These are phyloP conservation scores for Vigna angularis DNA, from an alignment of 306 rosid species.

Conservation along the genomic window DNA sequence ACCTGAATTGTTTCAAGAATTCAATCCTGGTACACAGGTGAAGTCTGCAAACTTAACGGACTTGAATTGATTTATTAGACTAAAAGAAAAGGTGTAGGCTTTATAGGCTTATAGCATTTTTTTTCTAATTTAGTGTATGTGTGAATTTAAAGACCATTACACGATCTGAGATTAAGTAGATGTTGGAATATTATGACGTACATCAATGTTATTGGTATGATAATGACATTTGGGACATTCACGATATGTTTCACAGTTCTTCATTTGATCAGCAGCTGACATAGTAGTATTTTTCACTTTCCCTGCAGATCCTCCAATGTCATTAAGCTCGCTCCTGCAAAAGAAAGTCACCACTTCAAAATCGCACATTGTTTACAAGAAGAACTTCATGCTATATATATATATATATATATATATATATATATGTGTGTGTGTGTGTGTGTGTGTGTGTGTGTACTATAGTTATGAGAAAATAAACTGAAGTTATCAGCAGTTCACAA, in stretches of 20 bases:
- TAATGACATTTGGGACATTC: constrained; percentile 78
- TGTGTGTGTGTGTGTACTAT: too few species aligned
- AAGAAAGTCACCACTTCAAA: constrained; percentile 39
- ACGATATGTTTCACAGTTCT: constrained; percentile 68
- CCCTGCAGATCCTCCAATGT: constrained; percentile 67
- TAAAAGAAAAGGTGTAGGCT: not conserved
- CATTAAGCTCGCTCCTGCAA: constrained; percentile 72
- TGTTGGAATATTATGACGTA: constrained; percentile 53
- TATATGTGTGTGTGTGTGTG: too few species aligned
- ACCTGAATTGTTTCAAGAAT: not conserved
- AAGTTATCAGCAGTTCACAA: not conserved
- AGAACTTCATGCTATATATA: constrained; percentile 6
- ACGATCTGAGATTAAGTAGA: constrained; percentile 22
- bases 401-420: too few species aligned
- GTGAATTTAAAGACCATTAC: constrained; percentile 5
- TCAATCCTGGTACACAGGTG: not conserved
- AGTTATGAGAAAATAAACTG: not conserved
- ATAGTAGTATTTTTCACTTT: constrained; percentile 64
- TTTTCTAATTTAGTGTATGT: constrained; percentile 11
- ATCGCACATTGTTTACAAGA: not conserved
- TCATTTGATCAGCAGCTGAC: constrained; percentile 55
- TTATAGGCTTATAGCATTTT: not conserved
- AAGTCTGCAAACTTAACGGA: not conserved
- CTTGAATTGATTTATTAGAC: not conserved
- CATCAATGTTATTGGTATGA: constrained; percentile 69